phyloP scores from a whole-genome alignment of 441 rosid species.

The Cnidoscolus chayamansa region DNA sequence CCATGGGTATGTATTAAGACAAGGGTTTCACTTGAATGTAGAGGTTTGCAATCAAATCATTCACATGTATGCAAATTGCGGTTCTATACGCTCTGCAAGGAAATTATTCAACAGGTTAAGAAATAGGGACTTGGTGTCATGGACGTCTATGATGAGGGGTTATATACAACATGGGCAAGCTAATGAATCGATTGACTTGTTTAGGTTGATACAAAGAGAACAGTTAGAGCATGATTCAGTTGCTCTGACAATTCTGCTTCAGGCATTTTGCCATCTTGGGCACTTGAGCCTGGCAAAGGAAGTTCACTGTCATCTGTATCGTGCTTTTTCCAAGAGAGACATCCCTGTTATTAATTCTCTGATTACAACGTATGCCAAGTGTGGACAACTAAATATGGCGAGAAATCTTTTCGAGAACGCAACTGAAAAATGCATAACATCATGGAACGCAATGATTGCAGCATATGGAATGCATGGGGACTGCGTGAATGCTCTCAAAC shows the following conservation, averaged over 20 bases:
- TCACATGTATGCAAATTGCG: slow-evolving; percentile 23
- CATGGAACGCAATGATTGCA: slow-evolving; percentile 39
- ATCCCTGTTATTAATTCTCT: slow-evolving; percentile 27
- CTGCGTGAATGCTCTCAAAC: slow-evolving; percentile 24
- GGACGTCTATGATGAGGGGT: slow-evolving; percentile 31
- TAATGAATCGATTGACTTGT: slow-evolving; percentile 20
- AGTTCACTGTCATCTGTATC: slow-evolving; percentile 30
- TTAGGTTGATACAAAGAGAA: slow-evolving; percentile 25
- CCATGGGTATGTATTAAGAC: slow-evolving; percentile 27
- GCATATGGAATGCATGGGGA: slow-evolving; percentile 35
- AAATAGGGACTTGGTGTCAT: slow-evolving; percentile 28
- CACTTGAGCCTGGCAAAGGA: slow-evolving; percentile 28
- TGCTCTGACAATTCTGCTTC: slow-evolving; percentile 27
- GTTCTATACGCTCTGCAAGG: slow-evolving; percentile 19
- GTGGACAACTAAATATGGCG: slow-evolving; percentile 29
- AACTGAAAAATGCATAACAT: slow-evolving; percentile 14
- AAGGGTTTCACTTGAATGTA: slow-evolving; percentile 13
- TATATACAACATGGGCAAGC: slow-evolving; percentile 23
- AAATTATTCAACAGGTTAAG: slow-evolving; percentile 21
- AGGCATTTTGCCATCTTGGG: slow-evolving; percentile 32
- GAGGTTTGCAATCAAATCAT: slow-evolving; percentile 33
- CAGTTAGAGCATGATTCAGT: slow-evolving; percentile 25
- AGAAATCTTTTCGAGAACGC: slow-evolving; percentile 25
- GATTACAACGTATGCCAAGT: slow-evolving; percentile 31
- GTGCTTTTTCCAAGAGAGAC: slow-evolving; percentile 20